Evolutionary conservation across 108 stramenopile genomes (phyloP), one percentile per base, ranked within the genome.

Genomic region (Discostella pseudostelligera): DNA sequence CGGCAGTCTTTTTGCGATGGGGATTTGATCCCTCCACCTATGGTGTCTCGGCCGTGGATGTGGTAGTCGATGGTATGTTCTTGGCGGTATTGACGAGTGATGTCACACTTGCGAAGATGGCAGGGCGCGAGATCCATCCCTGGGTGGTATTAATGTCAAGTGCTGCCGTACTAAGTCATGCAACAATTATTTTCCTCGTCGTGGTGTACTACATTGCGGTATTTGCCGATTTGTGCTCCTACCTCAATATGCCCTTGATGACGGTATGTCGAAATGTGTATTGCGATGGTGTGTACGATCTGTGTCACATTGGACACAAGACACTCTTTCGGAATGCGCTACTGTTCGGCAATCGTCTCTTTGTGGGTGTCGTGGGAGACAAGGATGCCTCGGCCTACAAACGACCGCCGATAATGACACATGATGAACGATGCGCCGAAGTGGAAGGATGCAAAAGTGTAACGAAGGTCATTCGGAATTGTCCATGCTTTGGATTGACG

Each of bases 401-500:
- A 65, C 83, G 94, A 51, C 89, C 89, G 39, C 94, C 94, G 35
- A 91, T 95, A 54, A 95, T 95, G 94, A 80, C 83, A 17, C 76
- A 72, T 21, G 86, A 67, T 28, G 94, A 95, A 81, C 82, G 94
- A 39, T 92, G 89, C 69, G 94, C 91, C 20, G 94, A 92, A 70
- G 94, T 95, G 10, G 89, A 90, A 80, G 91, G 85, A 4, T 92
- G 90, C 79, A 95, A 95, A 64, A 85, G 86, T 44, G 94, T 95
- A 39, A 92, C 91, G 4, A 95, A 93, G 67, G 91, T 95, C 56
- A 92, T 95, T 44, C 84, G 76, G 11, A 86, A 95, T 69, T 85
- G 87, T 35, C 94, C 94, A 4, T 95, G 94, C 59, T 89, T 90
- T 67, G 94, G 91, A 8, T 57, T 95, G 32, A 90, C 89, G 1